These are phyloP conservation scores for Caloboletus inedulis DNA, from an alignment of 1,284 basidiomycete genomes.

Conservation along the genomic window DNA sequence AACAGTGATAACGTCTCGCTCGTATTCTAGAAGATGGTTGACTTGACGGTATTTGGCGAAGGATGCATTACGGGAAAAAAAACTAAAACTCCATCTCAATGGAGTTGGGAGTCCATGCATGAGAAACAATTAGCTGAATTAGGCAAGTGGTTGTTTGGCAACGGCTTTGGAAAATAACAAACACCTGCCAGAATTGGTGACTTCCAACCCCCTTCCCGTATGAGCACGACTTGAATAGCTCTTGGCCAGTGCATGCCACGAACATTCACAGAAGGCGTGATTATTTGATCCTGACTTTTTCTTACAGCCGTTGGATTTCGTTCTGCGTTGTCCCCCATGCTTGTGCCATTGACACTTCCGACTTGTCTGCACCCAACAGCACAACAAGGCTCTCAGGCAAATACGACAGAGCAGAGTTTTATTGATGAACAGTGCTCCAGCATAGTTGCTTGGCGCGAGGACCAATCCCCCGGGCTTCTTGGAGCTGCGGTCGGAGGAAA, in stretches of 20 bases:
- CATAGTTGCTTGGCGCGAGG: slow-evolving; percentile 24
- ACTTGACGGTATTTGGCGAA: neutral
- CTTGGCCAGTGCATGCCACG: slow-evolving; percentile 5
- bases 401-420: slow-evolving; percentile 26
- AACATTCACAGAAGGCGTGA: neutral
- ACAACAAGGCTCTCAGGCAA: slow-evolving; percentile 10
- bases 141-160: slow-evolving; percentile 23
- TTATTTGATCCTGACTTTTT: neutral
- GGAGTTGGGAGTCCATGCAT: no score
- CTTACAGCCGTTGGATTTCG: neutral
- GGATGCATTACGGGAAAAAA: neutral
- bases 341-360: slow-evolving; percentile 30
- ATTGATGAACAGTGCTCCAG: slow-evolving; percentile 20
- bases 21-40: neutral
- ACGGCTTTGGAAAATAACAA: slow-evolving; percentile 31
- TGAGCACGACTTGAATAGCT: slow-evolving; percentile 7
- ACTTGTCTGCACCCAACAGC: slow-evolving; percentile 14
- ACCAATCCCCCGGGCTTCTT: slow-evolving; percentile 3
- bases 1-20: neutral
- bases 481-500: slow-evolving; percentile 35
- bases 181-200: slow-evolving; percentile 19
- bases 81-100: no score
- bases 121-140: neutral
- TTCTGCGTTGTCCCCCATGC: slow-evolving; percentile 14
- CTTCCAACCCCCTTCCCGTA: neutral